A percentile compares a stretch with the other conserved stretches of the same genome.
Evolutionary conservation across 2,329 filamentous ascomycete species (phyloP).

Genomic region (Aspergillus nomiae): DNA sequence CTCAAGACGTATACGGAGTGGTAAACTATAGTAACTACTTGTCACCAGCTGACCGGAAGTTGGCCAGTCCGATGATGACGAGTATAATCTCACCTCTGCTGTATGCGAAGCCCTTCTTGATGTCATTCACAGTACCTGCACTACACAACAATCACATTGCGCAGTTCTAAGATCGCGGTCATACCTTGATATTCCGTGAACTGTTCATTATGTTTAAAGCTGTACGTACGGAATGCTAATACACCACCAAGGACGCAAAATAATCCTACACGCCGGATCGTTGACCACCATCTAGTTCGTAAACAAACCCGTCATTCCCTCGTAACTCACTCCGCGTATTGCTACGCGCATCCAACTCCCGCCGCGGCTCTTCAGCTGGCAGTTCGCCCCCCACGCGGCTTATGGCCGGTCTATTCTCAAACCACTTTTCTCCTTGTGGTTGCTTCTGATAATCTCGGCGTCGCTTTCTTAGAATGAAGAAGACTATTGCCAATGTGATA

Average conservation of each 20-base stretch:
- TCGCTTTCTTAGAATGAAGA: neutral
- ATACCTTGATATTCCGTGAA: neutral
- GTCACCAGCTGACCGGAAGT: too few species aligned
- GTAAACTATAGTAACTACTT: too few species aligned
- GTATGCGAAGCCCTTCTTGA: too few species aligned
- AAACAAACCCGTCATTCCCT: neutral
- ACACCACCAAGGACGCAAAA: accelerated
- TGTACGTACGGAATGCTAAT: neutral
- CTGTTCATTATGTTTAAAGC: neutral
- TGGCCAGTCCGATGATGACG: too few species aligned
- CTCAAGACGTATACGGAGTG: too few species aligned
- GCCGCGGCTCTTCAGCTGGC: neutral
- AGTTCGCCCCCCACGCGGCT: neutral
- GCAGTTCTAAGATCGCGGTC: neutral
- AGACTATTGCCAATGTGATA: neutral
- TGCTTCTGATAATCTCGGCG: neutral
- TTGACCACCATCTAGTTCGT: neutral
- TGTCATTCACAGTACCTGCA: too few species aligned
- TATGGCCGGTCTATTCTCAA: neutral
- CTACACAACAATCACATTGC: neutral
- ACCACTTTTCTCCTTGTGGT: neutral
- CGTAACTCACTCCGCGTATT: neutral
- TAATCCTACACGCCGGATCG: neutral
- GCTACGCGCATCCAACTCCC: neutral
- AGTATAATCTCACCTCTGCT: too few species aligned